phyloP scores from a whole-genome alignment of 2,329 filamentous ascomycete genomes.

The Shiraia bambusicola region DNA sequence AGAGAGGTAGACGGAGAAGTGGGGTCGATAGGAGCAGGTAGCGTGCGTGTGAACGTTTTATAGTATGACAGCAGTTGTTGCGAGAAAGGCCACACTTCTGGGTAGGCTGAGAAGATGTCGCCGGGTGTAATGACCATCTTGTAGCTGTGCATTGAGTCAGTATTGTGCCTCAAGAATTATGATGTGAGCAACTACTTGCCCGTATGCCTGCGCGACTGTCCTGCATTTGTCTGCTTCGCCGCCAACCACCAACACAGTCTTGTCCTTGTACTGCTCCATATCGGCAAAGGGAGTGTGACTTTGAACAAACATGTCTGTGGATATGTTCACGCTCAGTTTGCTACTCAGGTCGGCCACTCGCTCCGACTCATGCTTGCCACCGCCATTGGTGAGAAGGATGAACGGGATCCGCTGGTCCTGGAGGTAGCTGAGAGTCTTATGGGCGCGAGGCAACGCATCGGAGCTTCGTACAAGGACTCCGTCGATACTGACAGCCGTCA shows the following conservation, averaged over 20 bases:
- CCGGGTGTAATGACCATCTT: constrained; percentile 79
- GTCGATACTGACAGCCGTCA: constrained; percentile 67
- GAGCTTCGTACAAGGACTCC: constrained; percentile 88
- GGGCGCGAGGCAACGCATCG: constrained; percentile 75
- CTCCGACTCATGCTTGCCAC: constrained; percentile 77
- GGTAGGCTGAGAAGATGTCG: constrained; percentile 75
- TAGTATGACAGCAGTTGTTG: constrained; percentile 66
- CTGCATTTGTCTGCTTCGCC: constrained; percentile 61
- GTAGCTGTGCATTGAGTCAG: constrained; percentile 29
- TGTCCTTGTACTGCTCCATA: constrained; percentile 58
- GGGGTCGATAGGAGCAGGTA: constrained; percentile 56
- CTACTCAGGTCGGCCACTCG: constrained; percentile 69
- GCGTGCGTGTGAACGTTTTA: constrained; percentile 56
- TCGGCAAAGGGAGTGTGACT: constrained; percentile 88
- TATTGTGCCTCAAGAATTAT: no score
- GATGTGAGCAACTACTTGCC: no score
- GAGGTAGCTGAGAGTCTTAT: constrained; percentile 71
- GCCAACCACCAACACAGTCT: constrained; percentile 53
- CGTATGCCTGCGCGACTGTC: constrained; percentile 66
- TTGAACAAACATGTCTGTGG: constrained; percentile 74
- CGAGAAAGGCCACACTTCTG: constrained; percentile 81
- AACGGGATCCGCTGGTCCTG: constrained; percentile 78
- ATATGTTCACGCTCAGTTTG: constrained; percentile 65
- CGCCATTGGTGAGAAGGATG: constrained; percentile 94
- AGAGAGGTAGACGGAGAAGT: constrained; percentile 55